Evolutionary conservation across 176 grass and related monocot genomes (phyloP).

Genomic region (Luzula sylvatica): DNA sequence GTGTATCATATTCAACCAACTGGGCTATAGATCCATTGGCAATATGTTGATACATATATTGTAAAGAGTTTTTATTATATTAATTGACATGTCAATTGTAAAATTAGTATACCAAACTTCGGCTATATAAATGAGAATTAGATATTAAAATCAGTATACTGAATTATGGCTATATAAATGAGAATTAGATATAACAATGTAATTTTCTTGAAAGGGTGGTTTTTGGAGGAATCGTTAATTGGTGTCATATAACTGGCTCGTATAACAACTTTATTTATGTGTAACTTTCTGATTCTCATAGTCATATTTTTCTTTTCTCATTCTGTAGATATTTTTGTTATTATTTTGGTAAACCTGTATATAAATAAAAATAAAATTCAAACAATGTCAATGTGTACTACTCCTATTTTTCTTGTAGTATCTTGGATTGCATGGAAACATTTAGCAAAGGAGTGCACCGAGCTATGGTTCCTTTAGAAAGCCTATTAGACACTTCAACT

Average conservation of each 20-base stretch:
- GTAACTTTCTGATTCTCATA: background rate
- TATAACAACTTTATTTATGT: background rate
- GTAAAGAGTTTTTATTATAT: too few relatives aligned
- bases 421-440: slow-evolving; percentile 89
- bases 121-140: too few relatives aligned
- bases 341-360: background rate
- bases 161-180: background rate
- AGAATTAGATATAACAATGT: background rate
- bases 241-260: too few relatives aligned
- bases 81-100: too few relatives aligned
- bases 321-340: too few relatives aligned
- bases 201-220: too few relatives aligned
- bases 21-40: too few relatives aligned
- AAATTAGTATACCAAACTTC: background rate
- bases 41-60: too few relatives aligned
- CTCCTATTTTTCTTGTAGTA: slow-evolving; percentile 19
- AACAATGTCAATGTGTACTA: background rate
- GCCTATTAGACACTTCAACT: slow-evolving; percentile 29
- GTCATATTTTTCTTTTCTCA: too few relatives aligned
- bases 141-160: too few relatives aligned
- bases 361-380: background rate
- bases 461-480: slow-evolving; percentile 71
- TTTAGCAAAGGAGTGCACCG: slow-evolving; percentile 87
- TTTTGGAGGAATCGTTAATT: too few relatives aligned
- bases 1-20: too few relatives aligned